Evolutionary conservation across 106 monocot species (phyloP).

Genomic region (Hemerocallis citrina): DNA sequence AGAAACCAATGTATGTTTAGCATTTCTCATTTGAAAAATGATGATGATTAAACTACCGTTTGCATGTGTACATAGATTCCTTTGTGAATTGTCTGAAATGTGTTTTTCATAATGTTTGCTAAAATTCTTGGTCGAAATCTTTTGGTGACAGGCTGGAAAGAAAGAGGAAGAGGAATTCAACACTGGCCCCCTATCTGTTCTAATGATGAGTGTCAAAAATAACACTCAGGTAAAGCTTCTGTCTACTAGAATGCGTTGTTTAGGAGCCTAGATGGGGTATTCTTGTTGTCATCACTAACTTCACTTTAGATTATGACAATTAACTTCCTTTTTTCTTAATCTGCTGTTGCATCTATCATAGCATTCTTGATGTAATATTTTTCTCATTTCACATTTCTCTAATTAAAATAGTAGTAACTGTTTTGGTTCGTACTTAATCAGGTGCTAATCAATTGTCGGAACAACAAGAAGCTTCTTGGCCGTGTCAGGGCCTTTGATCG

Average conservation of each 20-base stretch:
- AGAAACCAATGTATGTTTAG: no score
- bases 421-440: slow-evolving; percentile 1
- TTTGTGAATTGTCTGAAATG: no score
- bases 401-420: neutral
- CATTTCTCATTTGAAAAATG: no score
- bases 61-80: no score
- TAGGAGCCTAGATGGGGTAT: no score
- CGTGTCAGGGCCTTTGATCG: slow-evolving; percentile 72
- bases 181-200: slow-evolving; percentile 75
- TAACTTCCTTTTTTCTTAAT: neutral
- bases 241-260: no score
- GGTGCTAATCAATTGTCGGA: slow-evolving; percentile 69
- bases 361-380: neutral
- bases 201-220: slow-evolving; percentile 92
- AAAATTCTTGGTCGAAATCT: neutral
- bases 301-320: no score
- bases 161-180: slow-evolving; percentile 63
- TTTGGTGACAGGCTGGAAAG: slow-evolving; percentile 37
- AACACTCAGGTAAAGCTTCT: slow-evolving; percentile 52
- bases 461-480: slow-evolving; percentile 63
- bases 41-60: no score
- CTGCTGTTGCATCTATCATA: neutral
- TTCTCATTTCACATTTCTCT: neutral
- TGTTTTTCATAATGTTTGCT: neutral
- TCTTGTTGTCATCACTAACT: no score